Base-by-base conservation (phyloP, 768 basidiomycete species). In the Phlebiopsis flavidoalba region DNA sequence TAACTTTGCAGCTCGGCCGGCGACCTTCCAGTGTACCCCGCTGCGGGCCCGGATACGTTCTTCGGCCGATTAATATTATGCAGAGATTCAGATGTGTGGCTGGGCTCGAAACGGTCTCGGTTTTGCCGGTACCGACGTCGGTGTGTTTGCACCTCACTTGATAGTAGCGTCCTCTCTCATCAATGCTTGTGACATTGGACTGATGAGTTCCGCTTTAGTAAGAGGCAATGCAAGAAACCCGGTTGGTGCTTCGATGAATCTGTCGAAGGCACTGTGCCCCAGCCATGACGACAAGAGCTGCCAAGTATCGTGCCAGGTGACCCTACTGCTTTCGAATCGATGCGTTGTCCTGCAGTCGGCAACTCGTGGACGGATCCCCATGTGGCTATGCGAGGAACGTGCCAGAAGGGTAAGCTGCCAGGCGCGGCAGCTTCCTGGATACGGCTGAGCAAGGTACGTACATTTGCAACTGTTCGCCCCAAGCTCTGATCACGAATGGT, bases 371-470 rank as follows among this genome's bases (percentile, higher is more conserved):
- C 70, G 93, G 93, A 22, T 91, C 89, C 33, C 85, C 90, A 14
- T 95, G 93, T 72, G 91, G 88, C 6, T 89, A 83, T 67, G 90
- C n/a, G 87, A 35, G 92, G 91, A 22, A 78, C 79, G 58, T 94
- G 93, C 69, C 63, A 72, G 17, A 74, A 77, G 58, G 85, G 87
- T 79, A 73, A 21, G n/a, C n/a, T 95, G 92, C 70, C 73, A 84
- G 64, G 66, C 83, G 31, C n/a, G 88, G 84, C 33, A 78, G 77
- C 59, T 73, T 83, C 59, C 71, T 87, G 22, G 80, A 82, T 48
- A 85, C 82, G 0, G 84, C 84, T 33, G 86, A 86, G n/a, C n/a
- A n/a, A n/a, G 77, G 88, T 85, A 65, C 58, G 65, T 60, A 43
- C 17, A 37, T 51, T 53, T 47, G 31, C 53, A 31, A 31, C 60